Conservation (phyloP, 2,329 filamentous ascomycete genomes). For the Colletotrichum liaoningense region DNA sequence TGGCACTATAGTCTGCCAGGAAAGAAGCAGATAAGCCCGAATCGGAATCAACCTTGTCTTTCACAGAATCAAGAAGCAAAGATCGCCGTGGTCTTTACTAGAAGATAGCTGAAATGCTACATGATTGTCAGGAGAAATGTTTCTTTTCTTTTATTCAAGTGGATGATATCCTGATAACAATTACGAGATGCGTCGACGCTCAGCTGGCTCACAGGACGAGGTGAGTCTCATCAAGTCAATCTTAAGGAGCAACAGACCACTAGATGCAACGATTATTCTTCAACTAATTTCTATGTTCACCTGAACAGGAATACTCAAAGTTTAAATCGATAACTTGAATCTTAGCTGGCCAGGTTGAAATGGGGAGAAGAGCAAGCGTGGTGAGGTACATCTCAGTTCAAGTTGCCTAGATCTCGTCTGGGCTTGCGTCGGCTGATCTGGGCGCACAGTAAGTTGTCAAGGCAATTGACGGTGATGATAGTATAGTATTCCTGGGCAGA, state of each 20-base stretch:
- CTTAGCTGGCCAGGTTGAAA: background rate
- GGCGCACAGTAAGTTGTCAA: background rate
- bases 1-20: background rate
- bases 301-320: too few species aligned
- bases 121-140: background rate
- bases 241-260: too few species aligned
- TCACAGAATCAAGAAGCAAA: background rate
- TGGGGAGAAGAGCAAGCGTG: background rate
- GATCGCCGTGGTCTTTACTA: background rate
- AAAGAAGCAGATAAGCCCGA: background rate
- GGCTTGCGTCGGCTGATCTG: background rate
- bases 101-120: background rate
- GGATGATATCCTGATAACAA: background rate
- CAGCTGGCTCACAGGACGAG: background rate
- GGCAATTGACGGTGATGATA: background rate
- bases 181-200: background rate
- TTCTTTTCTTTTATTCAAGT: background rate
- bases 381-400: background rate
- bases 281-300: too few species aligned
- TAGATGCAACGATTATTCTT: background rate
- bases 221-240: background rate
- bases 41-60: background rate
- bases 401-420: background rate
- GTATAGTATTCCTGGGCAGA: background rate
- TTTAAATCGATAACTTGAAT: background rate